Evolutionary conservation across 768 basidiomycete genomes (phyloP).

Genomic region (Russula foetens): DNA sequence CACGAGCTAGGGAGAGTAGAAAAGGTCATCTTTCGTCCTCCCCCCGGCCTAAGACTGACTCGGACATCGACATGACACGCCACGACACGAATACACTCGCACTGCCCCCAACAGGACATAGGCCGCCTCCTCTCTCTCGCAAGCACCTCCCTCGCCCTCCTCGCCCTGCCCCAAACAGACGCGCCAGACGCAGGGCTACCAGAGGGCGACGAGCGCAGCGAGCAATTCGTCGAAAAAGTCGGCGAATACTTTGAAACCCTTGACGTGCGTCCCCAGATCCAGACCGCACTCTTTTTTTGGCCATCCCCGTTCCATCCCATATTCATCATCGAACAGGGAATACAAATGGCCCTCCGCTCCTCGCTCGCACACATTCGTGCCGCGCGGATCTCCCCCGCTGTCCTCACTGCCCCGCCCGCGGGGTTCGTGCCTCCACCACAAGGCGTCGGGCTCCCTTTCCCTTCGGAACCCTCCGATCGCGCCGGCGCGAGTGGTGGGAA

Average conservation of each 20-base stretch:
- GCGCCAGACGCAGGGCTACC: conserved; percentile 57
- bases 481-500: background rate
- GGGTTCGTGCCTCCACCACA: conserved; percentile 71
- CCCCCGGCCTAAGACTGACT: too few species aligned
- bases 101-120: conserved; percentile 49
- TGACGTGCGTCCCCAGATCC: conserved; percentile 43
- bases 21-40: conserved; percentile 40
- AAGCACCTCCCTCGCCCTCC: conserved; percentile 67
- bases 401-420: conserved; percentile 71
- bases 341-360: conserved; percentile 68
- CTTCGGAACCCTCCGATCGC: conserved; percentile 23
- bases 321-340: conserved; percentile 37
- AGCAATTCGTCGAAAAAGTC: conserved; percentile 78
- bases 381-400: conserved; percentile 78
- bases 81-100: too few species aligned
- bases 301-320: background rate
- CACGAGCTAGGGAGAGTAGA: conserved; percentile 75
- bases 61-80: too few species aligned
- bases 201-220: conserved; percentile 75
- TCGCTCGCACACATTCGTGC: conserved; percentile 75
- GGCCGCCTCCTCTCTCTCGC: conserved; percentile 67
- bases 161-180: conserved; percentile 81
- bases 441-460: conserved; percentile 62
- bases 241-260: conserved; percentile 81
- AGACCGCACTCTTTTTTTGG: too few species aligned